A percentile compares a stretch with the other conserved stretches of the same genome.
These are phyloP conservation scores for Populus nigra DNA, from an alignment of 345 rosid genomes.

Conservation along the genomic window DNA sequence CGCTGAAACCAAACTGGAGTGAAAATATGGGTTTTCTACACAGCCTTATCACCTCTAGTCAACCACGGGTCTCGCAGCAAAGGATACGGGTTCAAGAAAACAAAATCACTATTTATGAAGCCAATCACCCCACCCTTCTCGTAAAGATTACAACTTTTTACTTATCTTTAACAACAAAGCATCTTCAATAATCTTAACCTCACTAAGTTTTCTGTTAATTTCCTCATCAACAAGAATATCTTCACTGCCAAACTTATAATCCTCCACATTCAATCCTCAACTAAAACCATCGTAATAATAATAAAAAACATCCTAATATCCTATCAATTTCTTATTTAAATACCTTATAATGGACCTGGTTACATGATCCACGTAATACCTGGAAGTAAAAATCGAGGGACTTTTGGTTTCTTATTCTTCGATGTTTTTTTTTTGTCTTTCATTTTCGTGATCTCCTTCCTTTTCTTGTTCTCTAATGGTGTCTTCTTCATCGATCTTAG, in stretches of 20 bases:
- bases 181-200: slow-evolving; percentile 65
- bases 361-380: slow-evolving; percentile 70
- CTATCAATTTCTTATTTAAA: slow-evolving; percentile 62
- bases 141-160: slow-evolving; percentile 55
- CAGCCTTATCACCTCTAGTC: slow-evolving; percentile 68
- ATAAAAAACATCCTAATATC: slow-evolving; percentile 39
- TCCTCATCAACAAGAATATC: slow-evolving; percentile 75
- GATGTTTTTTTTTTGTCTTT: slow-evolving; percentile 19
- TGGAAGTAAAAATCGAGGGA: slow-evolving; percentile 35
- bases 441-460: slow-evolving; percentile 16
- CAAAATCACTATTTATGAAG: slow-evolving; percentile 84
- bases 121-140: slow-evolving; percentile 97
- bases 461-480: slow-evolving; percentile 32
- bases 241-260: slow-evolving; percentile 59
- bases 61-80: slow-evolving; percentile 90
- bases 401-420: slow-evolving; percentile 31
- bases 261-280: background rate
- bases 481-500: slow-evolving; percentile 76
- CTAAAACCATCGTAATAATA: slow-evolving; percentile 14
- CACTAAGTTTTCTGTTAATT: slow-evolving; percentile 61
- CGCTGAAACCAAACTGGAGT: slow-evolving; percentile 85
- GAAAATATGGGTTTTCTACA: slow-evolving; percentile 65
- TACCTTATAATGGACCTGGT: slow-evolving; percentile 60
- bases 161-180: slow-evolving; percentile 63
- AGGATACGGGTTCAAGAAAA: slow-evolving; percentile 80